Evolutionary conservation across 116 monocot species (phyloP), one percentile per base, ranked within the genome.

Genomic region (Phalaenopsis hybrid): DNA sequence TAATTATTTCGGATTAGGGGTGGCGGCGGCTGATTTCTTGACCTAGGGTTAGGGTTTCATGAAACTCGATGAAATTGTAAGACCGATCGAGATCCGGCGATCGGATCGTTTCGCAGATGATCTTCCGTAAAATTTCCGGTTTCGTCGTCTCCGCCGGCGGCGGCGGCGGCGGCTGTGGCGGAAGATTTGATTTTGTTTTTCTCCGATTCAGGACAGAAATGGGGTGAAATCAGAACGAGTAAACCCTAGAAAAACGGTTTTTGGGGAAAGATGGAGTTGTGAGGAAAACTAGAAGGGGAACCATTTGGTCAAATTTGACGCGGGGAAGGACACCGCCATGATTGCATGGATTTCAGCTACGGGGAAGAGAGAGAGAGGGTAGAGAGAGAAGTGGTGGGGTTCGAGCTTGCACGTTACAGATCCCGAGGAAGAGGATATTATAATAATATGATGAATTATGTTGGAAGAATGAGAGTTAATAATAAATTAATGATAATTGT

Each of bases 261-360:
- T 31, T 16, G 0, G 48, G 1, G 4, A 28, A 44, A 28, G 61
- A 49, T 5, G 20, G 46, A 49, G 33, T 21, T 6, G 28, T 2
- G 23, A 55, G 76, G 20, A 45, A 76, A 10, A 76, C 21, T 3
- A 76, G 49, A 23, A 23, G 77, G 46, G 5, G 34, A 1, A 16
- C 4, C 31, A 31, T 31, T 31, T 31, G 31, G 31, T 31, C 31
- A 31, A 31, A 31, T 31, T 31, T 31, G 31, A 31, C 31, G 31
- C 0, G 21, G 9, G 46, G 52, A 72, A 41, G 12, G 72, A 72
- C 41, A 72, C 28, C 72, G 72, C 72, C 72, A 72, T 81, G 23
- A 37, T 6, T 48, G 80, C 63, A 81, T 52, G 43, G 74, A 81
- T 81, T 81, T 74, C 57, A 57, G 81, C 57, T 74, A 23, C 74